These are phyloP conservation scores for Lasiosphaeria ovina DNA, from an alignment of 495 filamentous ascomycete genomes.

Conservation along the genomic window DNA sequence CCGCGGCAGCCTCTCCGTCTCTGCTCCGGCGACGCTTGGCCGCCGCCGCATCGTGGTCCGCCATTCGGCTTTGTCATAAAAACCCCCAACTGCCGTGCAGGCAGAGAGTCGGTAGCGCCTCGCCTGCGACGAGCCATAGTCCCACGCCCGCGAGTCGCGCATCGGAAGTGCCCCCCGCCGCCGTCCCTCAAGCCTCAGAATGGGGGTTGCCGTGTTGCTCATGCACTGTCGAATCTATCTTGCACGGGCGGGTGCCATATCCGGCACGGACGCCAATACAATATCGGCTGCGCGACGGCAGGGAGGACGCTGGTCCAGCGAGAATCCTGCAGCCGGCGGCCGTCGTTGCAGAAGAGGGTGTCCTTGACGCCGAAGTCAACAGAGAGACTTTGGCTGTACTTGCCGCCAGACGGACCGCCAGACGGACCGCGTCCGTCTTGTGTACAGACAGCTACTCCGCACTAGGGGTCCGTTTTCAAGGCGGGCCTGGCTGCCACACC, in stretches of 20 bases:
- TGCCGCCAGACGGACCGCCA: neutral
- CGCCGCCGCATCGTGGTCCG: conserved; percentile 7
- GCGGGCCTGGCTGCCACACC: neutral
- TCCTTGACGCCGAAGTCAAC: too few species aligned
- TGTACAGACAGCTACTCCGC: too few species aligned
- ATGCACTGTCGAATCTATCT: conserved; percentile 10
- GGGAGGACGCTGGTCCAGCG: neutral
- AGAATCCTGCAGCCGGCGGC: too few species aligned
- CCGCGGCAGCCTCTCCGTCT: neutral
- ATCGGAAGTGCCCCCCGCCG: too few species aligned
- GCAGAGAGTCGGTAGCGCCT: conserved; percentile 1
- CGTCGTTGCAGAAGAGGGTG: too few species aligned
- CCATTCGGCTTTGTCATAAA: conserved; percentile 24
- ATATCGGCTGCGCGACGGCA: conserved; percentile 16
- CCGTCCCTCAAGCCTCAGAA: conserved; percentile 3
- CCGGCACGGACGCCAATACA: conserved; percentile 23
- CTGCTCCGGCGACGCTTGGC: neutral
- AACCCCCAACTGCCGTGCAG: conserved; percentile 27
- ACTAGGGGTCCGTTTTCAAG: neutral
- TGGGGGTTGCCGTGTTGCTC: conserved; percentile 19
- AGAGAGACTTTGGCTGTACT: neutral
- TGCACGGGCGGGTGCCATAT: conserved; percentile 26
- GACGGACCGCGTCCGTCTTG: neutral
- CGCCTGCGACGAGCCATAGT: too few species aligned
- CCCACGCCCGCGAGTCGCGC: too few species aligned